Evolutionary conservation across 805 yeast species (phyloP), one percentile per base, ranked within the genome.

Genomic region (Nakazawaea populi): DNA sequence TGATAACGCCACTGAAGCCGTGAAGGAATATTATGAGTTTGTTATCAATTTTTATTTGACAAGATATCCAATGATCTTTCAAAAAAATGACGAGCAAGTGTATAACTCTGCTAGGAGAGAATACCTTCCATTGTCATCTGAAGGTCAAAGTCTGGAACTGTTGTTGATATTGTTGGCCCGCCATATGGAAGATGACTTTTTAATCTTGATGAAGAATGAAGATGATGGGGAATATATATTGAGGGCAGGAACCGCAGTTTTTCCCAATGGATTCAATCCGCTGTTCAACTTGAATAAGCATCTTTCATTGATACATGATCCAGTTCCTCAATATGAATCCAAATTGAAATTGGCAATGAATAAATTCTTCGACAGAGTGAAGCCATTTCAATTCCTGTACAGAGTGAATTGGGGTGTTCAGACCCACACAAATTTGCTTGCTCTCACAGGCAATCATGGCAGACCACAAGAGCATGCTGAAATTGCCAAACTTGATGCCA

Each of bases 231-330:
- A 84, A 57, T 86, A 84, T 60, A 69, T 75, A 30, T 62, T 83
- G 42, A 70, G 83, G 48, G 82, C 81, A 0, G 79, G 82, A 6
- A 67, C 76, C 4, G 75, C 82, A 28, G 80, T 82, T 6, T 84
- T 83, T 57, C 89, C 92, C 1, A 80, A 85, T 1, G 92, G 92
- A 1, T 87, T 87, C 64, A 80, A 81, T 59, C 91, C 92, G 4
- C 64, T 72, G 4, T 66, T 61, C 8, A 75, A 78, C 55, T 72
- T 78, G 54, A 69, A 81, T 58, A 65, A 71, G 56, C 81, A 85
- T 2, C 65, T 87, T 39, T 77, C 87, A 0, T 68, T 62, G 44
- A 77, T 87, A 53, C 95, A 87, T 60, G 75, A 67, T 2, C 91
- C 91, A 0, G 91, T 87, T 2, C 95, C 94, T 0, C 78, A 77